Base-by-base conservation (phyloP, 2,329 filamentous ascomycete genomes). In the Tolypocladium paradoxum region DNA sequence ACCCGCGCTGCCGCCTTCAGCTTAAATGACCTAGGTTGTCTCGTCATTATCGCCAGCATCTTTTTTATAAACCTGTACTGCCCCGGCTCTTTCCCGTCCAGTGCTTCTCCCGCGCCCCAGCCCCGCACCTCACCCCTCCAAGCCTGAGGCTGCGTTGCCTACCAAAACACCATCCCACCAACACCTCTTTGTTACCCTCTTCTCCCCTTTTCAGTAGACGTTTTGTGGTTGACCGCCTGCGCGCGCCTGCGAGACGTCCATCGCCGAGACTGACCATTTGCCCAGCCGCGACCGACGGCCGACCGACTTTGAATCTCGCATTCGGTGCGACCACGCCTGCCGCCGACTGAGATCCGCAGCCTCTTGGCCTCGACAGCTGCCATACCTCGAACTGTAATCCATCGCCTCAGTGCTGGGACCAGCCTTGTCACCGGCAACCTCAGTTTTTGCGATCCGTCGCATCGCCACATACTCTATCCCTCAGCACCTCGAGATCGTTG, bases 401-500 rank as follows among this genome's bases (percentile, higher is more conserved):
- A 27, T 48, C 22, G 31, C 14, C 8, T 18, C 47, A 16, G 31
- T 22, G 47, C 6, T 18, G 47, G 33, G 33, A n/a, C 14, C 43
- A 48, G 20, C 47, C 20, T 35, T 22, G 11, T 45, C 24, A 37
- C 27, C 31, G 43, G 52, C 52, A 38, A 34, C 45, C 50, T 18
- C 56, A 29, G 18, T 35, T 47, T 24, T 48, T 34, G 53, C 56
- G 52, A 50, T 40, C 51, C 27, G 35, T 51, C 55, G 55, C 49
- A 34, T 45, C 40, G 27, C n/a, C 36, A 27, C 33, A 31, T n/a
- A 37, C n/a, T 37, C 16, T 47, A 47, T 51, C 56, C 52, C 45
- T 53, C 58, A 57, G 58, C 56, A 52, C 51, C 58, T 51, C 33
- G 54, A 56, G 53, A 51, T 56, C 52, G 56, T 64, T 65, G 67